phyloP scores from a whole-genome alignment of 306 rosid genomes.

The Phaseolus lunatus region DNA sequence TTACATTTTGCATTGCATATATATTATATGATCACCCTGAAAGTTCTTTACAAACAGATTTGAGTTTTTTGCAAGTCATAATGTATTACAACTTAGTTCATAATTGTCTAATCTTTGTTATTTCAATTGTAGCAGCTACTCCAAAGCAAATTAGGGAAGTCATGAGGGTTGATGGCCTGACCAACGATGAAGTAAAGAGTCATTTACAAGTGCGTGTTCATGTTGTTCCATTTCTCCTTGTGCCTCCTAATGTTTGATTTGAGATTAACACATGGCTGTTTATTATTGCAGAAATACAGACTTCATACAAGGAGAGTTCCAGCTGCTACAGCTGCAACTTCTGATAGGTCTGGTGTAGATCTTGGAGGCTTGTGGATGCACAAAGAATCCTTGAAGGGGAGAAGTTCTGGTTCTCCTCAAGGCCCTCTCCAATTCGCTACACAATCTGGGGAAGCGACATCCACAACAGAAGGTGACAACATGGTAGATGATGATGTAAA shows the following conservation, averaged over 20 bases:
- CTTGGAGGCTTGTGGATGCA: constrained; percentile 22
- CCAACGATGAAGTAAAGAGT: constrained; percentile 38
- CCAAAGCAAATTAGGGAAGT: constrained; percentile 31
- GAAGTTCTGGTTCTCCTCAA: constrained; percentile 1
- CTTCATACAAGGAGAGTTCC: constrained; percentile 30
- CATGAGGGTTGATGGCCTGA: constrained; percentile 38
- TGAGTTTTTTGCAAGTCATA: neutral
- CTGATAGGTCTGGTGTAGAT: neutral
- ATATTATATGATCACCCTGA: neutral
- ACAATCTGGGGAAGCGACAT: constrained; percentile 8
- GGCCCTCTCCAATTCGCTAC: constrained; percentile 15
- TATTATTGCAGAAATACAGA: constrained; percentile 18
- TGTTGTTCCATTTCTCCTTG: neutral
- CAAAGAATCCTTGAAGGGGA: neutral
- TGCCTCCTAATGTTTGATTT: constrained; percentile 27
- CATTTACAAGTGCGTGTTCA: constrained; percentile 34
- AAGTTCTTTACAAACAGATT: neutral
- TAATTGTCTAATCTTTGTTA: constrained; percentile 33
- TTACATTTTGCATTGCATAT: neutral
- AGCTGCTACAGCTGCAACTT: neutral
- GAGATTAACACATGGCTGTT: neutral
- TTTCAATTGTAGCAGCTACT: constrained; percentile 30
- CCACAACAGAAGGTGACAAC: neutral
- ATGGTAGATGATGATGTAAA: constrained; percentile 30
- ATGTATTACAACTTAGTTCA: constrained; percentile 8